Evolutionary conservation across 768 basidiomycete genomes (phyloP).

Genomic region (Sutorius australiensis): DNA sequence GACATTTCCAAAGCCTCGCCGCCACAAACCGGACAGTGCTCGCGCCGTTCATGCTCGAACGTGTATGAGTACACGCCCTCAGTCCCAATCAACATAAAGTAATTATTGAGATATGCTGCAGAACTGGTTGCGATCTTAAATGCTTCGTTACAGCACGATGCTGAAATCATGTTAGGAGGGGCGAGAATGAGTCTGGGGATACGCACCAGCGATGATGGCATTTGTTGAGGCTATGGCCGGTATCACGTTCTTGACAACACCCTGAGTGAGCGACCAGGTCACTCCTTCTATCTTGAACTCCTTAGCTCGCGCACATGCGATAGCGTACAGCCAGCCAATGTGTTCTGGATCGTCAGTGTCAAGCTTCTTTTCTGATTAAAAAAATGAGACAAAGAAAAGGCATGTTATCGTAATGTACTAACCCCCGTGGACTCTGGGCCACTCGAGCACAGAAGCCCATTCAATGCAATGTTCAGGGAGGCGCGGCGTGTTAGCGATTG

Average conservation of each 20-base stretch:
- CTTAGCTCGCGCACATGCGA: slow-evolving; percentile 77
- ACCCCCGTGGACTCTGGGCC: slow-evolving; percentile 94
- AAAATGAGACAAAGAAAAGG: slow-evolving; percentile 1
- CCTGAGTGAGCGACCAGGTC: slow-evolving; percentile 96
- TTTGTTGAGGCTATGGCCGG: slow-evolving; percentile 99
- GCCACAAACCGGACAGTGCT: slow-evolving; percentile 96
- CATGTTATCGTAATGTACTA: slow-evolving; percentile 7
- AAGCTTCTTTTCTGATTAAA: slow-evolving; percentile 71
- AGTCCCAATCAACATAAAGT: slow-evolving; percentile 97
- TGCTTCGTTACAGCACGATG: slow-evolving; percentile 97
- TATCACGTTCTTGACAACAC: slow-evolving; percentile 99
- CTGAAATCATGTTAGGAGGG: slow-evolving; percentile 36
- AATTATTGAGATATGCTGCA: slow-evolving; percentile 93
- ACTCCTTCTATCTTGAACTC: slow-evolving; percentile 98
- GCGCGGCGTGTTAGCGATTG: slow-evolving; percentile 97
- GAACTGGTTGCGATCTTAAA: slow-evolving; percentile 98
- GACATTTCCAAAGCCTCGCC: slow-evolving; percentile 78
- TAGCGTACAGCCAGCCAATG: slow-evolving; percentile 86
- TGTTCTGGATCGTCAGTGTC: slow-evolving; percentile 98
- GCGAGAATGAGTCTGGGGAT: background rate
- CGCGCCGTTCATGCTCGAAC: slow-evolving; percentile 89
- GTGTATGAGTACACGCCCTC: slow-evolving; percentile 97
- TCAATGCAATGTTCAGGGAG: slow-evolving; percentile 99
- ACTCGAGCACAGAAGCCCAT: slow-evolving; percentile 98
- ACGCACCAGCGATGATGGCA: slow-evolving; percentile 89